phyloP scores from a whole-genome alignment of 2,329 filamentous ascomycete genomes.

The Paecilomyces dactylethromorphus region DNA sequence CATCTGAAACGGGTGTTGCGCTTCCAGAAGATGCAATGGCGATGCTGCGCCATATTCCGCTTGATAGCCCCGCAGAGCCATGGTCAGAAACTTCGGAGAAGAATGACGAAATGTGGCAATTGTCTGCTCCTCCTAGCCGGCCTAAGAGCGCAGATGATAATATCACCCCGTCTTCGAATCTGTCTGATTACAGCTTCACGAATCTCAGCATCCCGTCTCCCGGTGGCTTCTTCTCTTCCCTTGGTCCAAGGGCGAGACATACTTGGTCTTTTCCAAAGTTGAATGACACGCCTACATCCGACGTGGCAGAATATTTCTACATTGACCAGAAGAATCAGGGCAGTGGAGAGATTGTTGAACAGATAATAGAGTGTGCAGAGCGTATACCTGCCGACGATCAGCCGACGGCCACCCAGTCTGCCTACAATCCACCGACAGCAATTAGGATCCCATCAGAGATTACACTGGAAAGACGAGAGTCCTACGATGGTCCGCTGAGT shows the following conservation, averaged over 20 bases:
- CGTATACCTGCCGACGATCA: slow-evolving; percentile 28
- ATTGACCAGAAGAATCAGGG: slow-evolving; percentile 66
- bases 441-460: slow-evolving; percentile 43
- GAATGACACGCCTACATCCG: slow-evolving; percentile 67
- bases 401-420: slow-evolving; percentile 26
- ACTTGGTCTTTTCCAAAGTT: slow-evolving; percentile 68
- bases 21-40: slow-evolving; percentile 76
- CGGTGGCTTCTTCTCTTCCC: slow-evolving; percentile 81
- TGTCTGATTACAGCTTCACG: slow-evolving; percentile 65
- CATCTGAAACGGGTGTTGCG: slow-evolving; percentile 51
- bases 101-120: slow-evolving; percentile 58
- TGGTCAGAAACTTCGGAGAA: slow-evolving; percentile 36
- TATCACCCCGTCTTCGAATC: slow-evolving; percentile 47
- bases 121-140: slow-evolving; percentile 46
- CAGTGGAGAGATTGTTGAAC: slow-evolving; percentile 53
- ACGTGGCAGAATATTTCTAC: slow-evolving; percentile 90
- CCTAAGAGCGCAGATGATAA: slow-evolving; percentile 34
- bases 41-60: slow-evolving; percentile 68
- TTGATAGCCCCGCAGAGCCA: slow-evolving; percentile 38
- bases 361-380: slow-evolving; percentile 55
- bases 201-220: slow-evolving; percentile 85
- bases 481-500: slow-evolving; percentile 20
- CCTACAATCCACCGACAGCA: slow-evolving; percentile 28
- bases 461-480: slow-evolving; percentile 16
- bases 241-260: slow-evolving; percentile 67